These are phyloP conservation scores for Rubus parviflorus DNA, from an alignment of 306 rosid genomes.

Conservation along the genomic window DNA sequence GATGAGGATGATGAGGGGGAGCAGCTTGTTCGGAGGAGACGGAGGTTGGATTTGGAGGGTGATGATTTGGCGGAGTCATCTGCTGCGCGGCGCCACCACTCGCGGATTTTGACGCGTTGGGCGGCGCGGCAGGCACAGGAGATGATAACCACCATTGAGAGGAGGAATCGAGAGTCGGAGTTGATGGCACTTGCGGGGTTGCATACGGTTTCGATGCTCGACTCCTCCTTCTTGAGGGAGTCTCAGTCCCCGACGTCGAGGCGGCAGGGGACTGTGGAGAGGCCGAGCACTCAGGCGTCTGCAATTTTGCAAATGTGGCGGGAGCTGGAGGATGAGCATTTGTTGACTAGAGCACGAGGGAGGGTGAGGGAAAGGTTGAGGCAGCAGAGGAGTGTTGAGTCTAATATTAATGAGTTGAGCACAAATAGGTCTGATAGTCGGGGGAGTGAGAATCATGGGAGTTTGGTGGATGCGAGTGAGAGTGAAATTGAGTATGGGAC, in stretches of 20 bases:
- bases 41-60: slow-evolving; percentile 93
- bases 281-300: slow-evolving; percentile 91
- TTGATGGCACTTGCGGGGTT: slow-evolving; percentile 93
- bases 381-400: slow-evolving; percentile 70
- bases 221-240: slow-evolving; percentile 90
- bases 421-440: slow-evolving; percentile 66
- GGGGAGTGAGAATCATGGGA: slow-evolving; percentile 83
- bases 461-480: slow-evolving; percentile 89
- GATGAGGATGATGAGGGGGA: slow-evolving; percentile 89
- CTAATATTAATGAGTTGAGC: slow-evolving; percentile 68
- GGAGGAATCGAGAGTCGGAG: slow-evolving; percentile 96
- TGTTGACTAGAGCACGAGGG: slow-evolving; percentile 78
- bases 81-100: slow-evolving; percentile 81
- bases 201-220: slow-evolving; percentile 95
- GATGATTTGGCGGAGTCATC: slow-evolving; percentile 95
- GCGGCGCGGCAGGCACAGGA: slow-evolving; percentile 99
- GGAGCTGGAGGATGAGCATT: slow-evolving; percentile 95
- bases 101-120: slow-evolving; percentile 88
- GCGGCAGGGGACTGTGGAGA: slow-evolving; percentile 82
- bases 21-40: slow-evolving; percentile 85
- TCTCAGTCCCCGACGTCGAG: slow-evolving; percentile 90
- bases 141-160: slow-evolving; percentile 98
- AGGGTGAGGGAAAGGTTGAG: slow-evolving; percentile 89
- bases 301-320: slow-evolving; percentile 97
- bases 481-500: slow-evolving; percentile 89